phyloP scores from a whole-genome alignment of 345 rosid genomes.

The Murraya paniculata region DNA sequence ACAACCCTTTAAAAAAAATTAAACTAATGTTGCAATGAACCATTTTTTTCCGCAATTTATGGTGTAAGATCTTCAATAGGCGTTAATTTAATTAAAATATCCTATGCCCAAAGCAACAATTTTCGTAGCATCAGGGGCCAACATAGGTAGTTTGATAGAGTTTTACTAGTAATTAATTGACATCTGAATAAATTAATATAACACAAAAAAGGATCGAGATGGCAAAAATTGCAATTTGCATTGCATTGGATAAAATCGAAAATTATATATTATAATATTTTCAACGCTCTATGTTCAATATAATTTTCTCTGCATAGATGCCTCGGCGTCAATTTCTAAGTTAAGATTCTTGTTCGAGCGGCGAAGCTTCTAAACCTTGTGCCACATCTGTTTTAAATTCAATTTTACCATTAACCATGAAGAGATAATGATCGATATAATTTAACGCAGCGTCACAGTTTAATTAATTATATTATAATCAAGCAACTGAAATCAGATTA shows the following conservation, averaged over 20 bases:
- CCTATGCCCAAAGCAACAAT: too few species aligned
- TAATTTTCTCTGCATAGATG: background rate
- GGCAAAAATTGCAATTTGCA: too few species aligned
- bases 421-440: background rate
- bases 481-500: background rate
- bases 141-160: too few species aligned
- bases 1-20: too few species aligned
- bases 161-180: too few species aligned
- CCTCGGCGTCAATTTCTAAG: conserved; percentile 13
- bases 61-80: background rate
- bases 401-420: background rate
- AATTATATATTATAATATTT: background rate
- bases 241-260: background rate
- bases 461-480: background rate
- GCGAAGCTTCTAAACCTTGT: conserved; percentile 47
- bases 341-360: conserved; percentile 21
- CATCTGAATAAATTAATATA: too few species aligned
- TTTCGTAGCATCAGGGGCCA: too few species aligned
- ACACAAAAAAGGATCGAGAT: too few species aligned
- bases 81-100: background rate
- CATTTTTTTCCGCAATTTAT: background rate
- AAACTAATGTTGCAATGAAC: background rate
- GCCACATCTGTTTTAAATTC: conserved; percentile 11
- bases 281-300: conserved; percentile 6
- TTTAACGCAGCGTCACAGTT: background rate